A percentile compares a stretch with the other conserved stretches of the same genome.
Evolutionary conservation across 805 yeast species (phyloP).

Genomic region (Candida hispaniensis): DNA sequence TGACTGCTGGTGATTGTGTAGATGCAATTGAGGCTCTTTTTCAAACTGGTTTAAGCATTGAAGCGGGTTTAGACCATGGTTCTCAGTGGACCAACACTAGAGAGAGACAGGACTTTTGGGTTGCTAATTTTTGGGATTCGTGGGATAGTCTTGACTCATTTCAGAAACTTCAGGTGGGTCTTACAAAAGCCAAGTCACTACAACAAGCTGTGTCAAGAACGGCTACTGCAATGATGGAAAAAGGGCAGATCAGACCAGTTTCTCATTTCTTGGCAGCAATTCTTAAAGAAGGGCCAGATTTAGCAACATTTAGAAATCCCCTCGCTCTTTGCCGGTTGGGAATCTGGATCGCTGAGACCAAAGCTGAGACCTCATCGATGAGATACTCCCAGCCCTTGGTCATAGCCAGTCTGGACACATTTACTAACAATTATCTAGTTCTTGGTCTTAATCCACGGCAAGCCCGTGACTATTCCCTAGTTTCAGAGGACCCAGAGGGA

Average conservation of each 20-base stretch:
- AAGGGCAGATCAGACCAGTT: slow-evolving; percentile 66
- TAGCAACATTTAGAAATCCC: slow-evolving; percentile 72
- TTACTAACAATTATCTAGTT: slow-evolving; percentile 69
- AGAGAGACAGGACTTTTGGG: slow-evolving; percentile 54
- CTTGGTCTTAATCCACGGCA: slow-evolving; percentile 82
- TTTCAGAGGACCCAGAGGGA: slow-evolving; percentile 20
- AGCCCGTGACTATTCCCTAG: slow-evolving; percentile 36
- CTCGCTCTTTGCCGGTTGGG: slow-evolving; percentile 75
- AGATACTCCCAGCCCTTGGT: slow-evolving; percentile 57
- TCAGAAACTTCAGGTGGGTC: slow-evolving; percentile 53
- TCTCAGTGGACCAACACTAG: slow-evolving; percentile 1
- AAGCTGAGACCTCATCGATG: slow-evolving; percentile 62
- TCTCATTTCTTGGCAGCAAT: slow-evolving; percentile 78
- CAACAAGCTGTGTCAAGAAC: slow-evolving; percentile 79
- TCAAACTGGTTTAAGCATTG: slow-evolving; percentile 34
- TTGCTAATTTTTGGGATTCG: slow-evolving; percentile 57
- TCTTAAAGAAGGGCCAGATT: slow-evolving; percentile 77
- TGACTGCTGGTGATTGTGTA: slow-evolving; percentile 87
- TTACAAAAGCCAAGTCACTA: slow-evolving; percentile 70
- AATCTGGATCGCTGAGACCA: slow-evolving; percentile 81
- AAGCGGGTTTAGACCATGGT: slow-evolving; percentile 5
- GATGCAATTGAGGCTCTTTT: slow-evolving; percentile 78
- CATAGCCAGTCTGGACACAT: slow-evolving; percentile 67
- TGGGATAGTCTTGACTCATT: slow-evolving; percentile 51
- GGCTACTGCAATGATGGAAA: slow-evolving; percentile 82